Evolutionary conservation across 768 basidiomycete species (phyloP).

Genomic region (Russula sp.): DNA sequence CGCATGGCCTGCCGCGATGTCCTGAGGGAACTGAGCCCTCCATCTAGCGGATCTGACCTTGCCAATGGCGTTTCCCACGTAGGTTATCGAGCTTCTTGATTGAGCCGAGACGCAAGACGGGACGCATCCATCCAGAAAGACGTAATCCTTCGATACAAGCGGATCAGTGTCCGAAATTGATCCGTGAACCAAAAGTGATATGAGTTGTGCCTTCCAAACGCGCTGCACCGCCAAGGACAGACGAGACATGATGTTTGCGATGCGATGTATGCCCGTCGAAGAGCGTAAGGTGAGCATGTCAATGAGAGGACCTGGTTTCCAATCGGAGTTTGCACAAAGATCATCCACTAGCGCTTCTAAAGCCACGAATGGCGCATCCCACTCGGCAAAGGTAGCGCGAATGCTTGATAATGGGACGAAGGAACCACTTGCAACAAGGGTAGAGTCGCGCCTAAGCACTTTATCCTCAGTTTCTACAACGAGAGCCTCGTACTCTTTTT

Average conservation of each 20-base stretch:
- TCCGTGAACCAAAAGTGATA: slow-evolving; percentile 76
- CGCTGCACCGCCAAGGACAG: slow-evolving; percentile 71
- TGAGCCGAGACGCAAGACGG: slow-evolving; percentile 69
- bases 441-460: slow-evolving; percentile 65
- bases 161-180: slow-evolving; percentile 55
- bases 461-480: slow-evolving; percentile 77
- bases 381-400: slow-evolving; percentile 75
- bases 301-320: slow-evolving; percentile 73
- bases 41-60: slow-evolving; percentile 75
- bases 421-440: slow-evolving; percentile 68
- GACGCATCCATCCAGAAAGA: slow-evolving; percentile 55
- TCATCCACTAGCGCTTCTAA: slow-evolving; percentile 58
- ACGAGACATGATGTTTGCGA: slow-evolving; percentile 61
- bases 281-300: slow-evolving; percentile 68
- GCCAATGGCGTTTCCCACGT: slow-evolving; percentile 81
- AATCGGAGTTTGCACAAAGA: slow-evolving; percentile 45
- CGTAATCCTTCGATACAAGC: slow-evolving; percentile 52
- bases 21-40: slow-evolving; percentile 68
- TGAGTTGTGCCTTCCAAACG: slow-evolving; percentile 81
- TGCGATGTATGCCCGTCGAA: slow-evolving; percentile 69
- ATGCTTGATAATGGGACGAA: slow-evolving; percentile 84
- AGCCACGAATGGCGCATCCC: slow-evolving; percentile 80
- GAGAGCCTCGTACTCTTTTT: slow-evolving; percentile 71
- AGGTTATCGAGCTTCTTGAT: slow-evolving; percentile 73
- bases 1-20: slow-evolving; percentile 58